Conservation (phyloP, 1,139 yeast species). For the Yamadazyma blattariae region DNA sequence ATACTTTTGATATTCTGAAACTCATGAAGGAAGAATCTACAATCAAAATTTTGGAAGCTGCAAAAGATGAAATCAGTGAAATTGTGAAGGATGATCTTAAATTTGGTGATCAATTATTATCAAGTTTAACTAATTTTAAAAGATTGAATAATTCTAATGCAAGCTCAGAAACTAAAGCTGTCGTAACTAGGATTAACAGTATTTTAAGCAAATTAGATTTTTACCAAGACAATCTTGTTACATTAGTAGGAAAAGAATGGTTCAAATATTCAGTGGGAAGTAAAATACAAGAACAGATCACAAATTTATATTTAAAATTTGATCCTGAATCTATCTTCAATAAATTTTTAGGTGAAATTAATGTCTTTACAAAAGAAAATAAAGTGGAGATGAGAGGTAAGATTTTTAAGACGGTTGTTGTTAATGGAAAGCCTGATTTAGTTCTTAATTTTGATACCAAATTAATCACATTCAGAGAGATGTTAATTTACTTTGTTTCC, state of each 20-base stretch:
- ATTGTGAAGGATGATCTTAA: conserved; percentile 11
- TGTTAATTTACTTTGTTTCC: conserved; percentile 49
- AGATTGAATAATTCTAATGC: not conserved
- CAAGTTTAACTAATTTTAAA: conserved; percentile 1
- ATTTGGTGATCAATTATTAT: not conserved
- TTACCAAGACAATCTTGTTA: conserved; percentile 8
- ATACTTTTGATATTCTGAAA: conserved; percentile 18
- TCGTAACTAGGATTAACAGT: conserved; percentile 5
- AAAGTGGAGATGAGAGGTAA: conserved; percentile 12
- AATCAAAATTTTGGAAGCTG: conserved; percentile 29
- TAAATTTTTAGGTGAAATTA: conserved; percentile 43
- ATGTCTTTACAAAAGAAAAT: conserved; percentile 3
- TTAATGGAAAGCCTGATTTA: conserved; percentile 16
- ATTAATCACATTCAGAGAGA: conserved; percentile 45
- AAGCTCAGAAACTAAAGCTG: conserved; percentile 4
- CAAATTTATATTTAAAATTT: conserved; percentile 41
- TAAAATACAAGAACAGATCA: conserved; percentile 52
- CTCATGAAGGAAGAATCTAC: conserved; percentile 37
- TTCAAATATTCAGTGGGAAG: conserved; percentile 69
- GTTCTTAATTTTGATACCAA: conserved; percentile 52
- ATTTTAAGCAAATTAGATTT: conserved; percentile 8
- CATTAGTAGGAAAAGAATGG: conserved; percentile 71
- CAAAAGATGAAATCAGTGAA: conserved; percentile 26
- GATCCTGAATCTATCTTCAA: conserved; percentile 41
- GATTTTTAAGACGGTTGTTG: conserved; percentile 10